These are phyloP conservation scores for Globisporangium cederbergense DNA, from an alignment of 352 stramenopile species.

Conservation along the genomic window DNA sequence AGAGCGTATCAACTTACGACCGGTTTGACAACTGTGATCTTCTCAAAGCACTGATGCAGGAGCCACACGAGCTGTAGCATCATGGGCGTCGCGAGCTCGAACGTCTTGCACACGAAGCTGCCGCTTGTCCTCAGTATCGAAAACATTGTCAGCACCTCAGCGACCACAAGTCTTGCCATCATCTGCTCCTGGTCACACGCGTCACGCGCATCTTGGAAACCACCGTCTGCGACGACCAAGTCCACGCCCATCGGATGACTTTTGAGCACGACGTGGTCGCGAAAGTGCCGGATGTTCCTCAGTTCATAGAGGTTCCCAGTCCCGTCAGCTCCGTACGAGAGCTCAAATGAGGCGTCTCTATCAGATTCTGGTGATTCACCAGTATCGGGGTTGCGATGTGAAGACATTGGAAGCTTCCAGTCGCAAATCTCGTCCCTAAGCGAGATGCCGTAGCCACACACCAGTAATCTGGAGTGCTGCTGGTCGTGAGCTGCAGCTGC, in stretches of 20 bases:
- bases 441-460: conserved; percentile 66
- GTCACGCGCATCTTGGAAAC: conserved; percentile 65
- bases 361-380: not conserved
- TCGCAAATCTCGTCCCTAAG: conserved; percentile 49
- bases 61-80: conserved; percentile 70
- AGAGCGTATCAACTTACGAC: conserved; percentile 24
- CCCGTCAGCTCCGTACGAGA: conserved; percentile 65
- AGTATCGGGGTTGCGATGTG: conserved; percentile 8
- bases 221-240: conserved; percentile 68
- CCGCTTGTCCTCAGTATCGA: conserved; percentile 36
- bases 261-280: conserved; percentile 26
- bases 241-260: conserved; percentile 37
- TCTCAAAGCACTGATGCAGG: conserved; percentile 55
- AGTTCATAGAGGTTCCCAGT: conserved; percentile 66
- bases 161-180: conserved; percentile 60
- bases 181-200: conserved; percentile 60
- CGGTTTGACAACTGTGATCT: conserved; percentile 69
- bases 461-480: not conserved
- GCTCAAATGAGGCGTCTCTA: conserved; percentile 25
- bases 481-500: not conserved
- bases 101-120: conserved; percentile 80
- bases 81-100: conserved; percentile 55
- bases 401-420: conserved; percentile 30
- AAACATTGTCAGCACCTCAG: conserved; percentile 63
- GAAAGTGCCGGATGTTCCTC: conserved; percentile 56